These are phyloP conservation scores for Orychophragmus violaceus DNA, from an alignment of 345 rosid genomes.

Conservation along the genomic window DNA sequence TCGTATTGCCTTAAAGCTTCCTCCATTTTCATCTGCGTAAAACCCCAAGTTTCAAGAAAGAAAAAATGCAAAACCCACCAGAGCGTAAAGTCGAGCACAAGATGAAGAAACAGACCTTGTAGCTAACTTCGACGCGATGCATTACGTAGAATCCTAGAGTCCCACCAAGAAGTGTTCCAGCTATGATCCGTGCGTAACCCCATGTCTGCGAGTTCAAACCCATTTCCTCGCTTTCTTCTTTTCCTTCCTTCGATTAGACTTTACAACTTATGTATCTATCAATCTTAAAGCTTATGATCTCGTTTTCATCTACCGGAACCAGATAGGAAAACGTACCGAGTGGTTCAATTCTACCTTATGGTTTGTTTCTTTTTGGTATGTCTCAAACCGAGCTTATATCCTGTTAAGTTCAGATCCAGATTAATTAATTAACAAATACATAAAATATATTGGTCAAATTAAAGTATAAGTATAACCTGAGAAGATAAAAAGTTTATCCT, in stretches of 20 bases:
- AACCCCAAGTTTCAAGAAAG: not conserved
- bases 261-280: not conserved
- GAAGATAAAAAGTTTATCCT: not conserved
- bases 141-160: conserved; percentile 80
- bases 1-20: conserved; percentile 65
- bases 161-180: conserved; percentile 76
- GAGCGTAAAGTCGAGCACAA: not conserved
- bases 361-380: not conserved
- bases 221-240: conserved; percentile 25
- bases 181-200: conserved; percentile 69
- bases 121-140: conserved; percentile 69
- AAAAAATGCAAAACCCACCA: not conserved
- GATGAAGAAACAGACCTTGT: conserved; percentile 42
- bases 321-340: not conserved
- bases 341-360: not conserved
- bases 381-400: not conserved
- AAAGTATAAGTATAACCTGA: not conserved
- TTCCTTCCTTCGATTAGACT: not conserved
- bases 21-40: conserved; percentile 65
- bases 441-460: not conserved
- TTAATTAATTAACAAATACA: not conserved
- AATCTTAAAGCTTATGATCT: not conserved
- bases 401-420: not conserved
- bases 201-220: conserved; percentile 48
- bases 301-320: not conserved